Conservation (phyloP, 2,329 filamentous ascomycete species). For the Cladosporium oxysporum region DNA sequence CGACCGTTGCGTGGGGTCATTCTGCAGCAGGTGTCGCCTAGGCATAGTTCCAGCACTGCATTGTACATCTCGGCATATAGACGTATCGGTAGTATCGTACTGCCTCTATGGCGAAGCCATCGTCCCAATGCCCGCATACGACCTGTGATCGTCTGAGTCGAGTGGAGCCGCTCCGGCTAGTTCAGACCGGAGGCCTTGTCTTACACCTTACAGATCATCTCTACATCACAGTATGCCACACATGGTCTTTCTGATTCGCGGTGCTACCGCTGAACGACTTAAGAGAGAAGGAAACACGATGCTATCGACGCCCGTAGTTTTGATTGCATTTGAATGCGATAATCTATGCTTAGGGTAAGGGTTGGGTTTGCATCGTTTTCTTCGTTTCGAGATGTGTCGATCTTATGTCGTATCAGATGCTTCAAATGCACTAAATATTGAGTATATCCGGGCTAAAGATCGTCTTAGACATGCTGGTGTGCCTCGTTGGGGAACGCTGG, state of each 20-base stretch:
- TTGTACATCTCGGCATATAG: neutral
- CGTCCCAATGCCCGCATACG: neutral
- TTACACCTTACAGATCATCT: neutral
- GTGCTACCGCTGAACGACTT: neutral
- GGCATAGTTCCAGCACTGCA: neutral
- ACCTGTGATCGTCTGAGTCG: no score
- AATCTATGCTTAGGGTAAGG: neutral
- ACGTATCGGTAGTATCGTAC: neutral
- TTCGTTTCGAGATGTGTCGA: neutral
- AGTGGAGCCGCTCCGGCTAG: neutral
- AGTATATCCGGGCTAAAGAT: neutral
- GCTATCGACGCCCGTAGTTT: neutral
- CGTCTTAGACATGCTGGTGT: neutral
- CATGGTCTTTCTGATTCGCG: neutral
- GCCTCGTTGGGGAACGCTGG: neutral
- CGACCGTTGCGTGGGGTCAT: neutral
- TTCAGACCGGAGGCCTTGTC: neutral
- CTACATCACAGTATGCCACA: neutral
- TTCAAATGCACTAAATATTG: neutral
- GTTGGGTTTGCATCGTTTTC: neutral
- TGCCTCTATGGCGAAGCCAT: neutral
- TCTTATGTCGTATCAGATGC: rapidly evolving
- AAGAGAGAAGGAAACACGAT: neutral
- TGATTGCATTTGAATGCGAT: neutral
- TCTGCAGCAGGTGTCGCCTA: neutral